These are phyloP conservation scores for Camillea tinctor DNA, from an alignment of 2,329 filamentous ascomycete genomes.

Conservation along the genomic window DNA sequence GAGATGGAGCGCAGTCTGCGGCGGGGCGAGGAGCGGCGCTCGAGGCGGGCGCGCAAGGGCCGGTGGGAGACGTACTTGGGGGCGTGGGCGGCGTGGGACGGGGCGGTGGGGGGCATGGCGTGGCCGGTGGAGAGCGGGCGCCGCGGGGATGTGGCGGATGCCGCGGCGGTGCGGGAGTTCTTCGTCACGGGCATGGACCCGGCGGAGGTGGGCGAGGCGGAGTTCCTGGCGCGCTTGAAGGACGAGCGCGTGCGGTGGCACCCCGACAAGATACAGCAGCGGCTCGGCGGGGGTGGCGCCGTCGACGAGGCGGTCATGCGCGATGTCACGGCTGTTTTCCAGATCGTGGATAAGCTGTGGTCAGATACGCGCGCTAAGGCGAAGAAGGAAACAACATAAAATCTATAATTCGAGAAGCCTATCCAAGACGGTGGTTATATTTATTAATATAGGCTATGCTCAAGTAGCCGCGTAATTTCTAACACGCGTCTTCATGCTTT, in stretches of 20 bases:
- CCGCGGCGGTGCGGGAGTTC: slow-evolving; percentile 47
- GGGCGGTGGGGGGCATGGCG: slow-evolving; percentile 42
- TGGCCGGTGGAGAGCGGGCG: slow-evolving; percentile 73
- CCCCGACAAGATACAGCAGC: slow-evolving; percentile 95
- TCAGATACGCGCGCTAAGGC: slow-evolving; percentile 49
- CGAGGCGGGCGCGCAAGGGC: slow-evolving; percentile 52
- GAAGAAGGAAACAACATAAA: not conserved
- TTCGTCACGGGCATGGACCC: slow-evolving; percentile 53
- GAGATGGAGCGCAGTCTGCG: slow-evolving; percentile 70
- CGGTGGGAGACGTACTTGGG: slow-evolving; percentile 64
- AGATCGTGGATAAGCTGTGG: slow-evolving; percentile 83
- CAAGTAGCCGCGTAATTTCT: too few species aligned
- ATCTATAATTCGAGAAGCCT: not conserved
- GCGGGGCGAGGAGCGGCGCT: slow-evolving; percentile 63
- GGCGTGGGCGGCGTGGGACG: slow-evolving; percentile 61
- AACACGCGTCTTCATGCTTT: too few species aligned
- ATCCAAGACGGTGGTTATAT: too few species aligned
- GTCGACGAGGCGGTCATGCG: slow-evolving; percentile 72
- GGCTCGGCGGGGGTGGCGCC: slow-evolving; percentile 69
- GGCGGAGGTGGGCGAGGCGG: slow-evolving; percentile 43
- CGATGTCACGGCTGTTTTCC: slow-evolving; percentile 85
- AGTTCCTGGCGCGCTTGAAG: slow-evolving; percentile 61
- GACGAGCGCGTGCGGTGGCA: slow-evolving; percentile 91
- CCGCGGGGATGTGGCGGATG: slow-evolving; percentile 32
- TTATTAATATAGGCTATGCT: too few species aligned